Percentiles rank a stretch among this genome's conserved stretches.
These are phyloP conservation scores for Chalciporus piperatus DNA, from an alignment of 768 basidiomycete genomes.

Conservation along the genomic window DNA sequence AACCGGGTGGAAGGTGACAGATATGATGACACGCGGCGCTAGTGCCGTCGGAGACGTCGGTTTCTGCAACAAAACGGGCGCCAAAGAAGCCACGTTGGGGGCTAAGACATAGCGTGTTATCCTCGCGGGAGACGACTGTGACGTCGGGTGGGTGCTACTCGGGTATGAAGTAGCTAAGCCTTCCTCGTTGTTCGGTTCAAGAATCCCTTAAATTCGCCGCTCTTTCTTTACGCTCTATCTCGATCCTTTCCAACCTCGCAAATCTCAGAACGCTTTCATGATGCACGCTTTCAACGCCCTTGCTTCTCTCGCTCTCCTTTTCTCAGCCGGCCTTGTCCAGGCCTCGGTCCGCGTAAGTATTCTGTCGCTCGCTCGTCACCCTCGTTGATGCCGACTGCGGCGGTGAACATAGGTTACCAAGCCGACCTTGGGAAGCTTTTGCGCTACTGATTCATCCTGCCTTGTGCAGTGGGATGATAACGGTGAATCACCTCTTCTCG, in stretches of 20 bases:
- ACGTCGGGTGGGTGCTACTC: too few species aligned
- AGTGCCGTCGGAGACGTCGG: too few species aligned
- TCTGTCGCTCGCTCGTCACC: accelerated
- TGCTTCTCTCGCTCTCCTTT: constrained; percentile 19
- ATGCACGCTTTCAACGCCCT: constrained; percentile 16
- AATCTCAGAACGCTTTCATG: constrained; percentile 7
- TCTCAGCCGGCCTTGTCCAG: constrained; percentile 12
- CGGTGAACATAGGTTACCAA: constrained; percentile 41
- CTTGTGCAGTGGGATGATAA: constrained; percentile 63
- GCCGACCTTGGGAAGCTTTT: constrained; percentile 43
- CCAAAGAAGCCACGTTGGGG: too few species aligned
- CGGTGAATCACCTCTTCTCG: constrained; percentile 49
- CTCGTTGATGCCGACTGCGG: not conserved
- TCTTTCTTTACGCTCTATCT: constrained; percentile 4
- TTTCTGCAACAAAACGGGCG: too few species aligned
- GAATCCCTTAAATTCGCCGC: constrained; percentile 26
- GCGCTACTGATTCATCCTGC: constrained; percentile 54
- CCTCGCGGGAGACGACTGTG: too few species aligned
- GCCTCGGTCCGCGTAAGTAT: constrained; percentile 20
- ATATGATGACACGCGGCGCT: too few species aligned
- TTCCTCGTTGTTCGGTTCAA: too few species aligned
- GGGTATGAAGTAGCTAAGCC: too few species aligned
- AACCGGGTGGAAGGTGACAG: too few species aligned
- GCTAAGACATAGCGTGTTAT: too few species aligned
- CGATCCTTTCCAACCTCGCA: not conserved